These are phyloP conservation scores for Coemansia sp. DNA, from an alignment of 192 early-diverging fungal genomes.

Conservation along the genomic window DNA sequence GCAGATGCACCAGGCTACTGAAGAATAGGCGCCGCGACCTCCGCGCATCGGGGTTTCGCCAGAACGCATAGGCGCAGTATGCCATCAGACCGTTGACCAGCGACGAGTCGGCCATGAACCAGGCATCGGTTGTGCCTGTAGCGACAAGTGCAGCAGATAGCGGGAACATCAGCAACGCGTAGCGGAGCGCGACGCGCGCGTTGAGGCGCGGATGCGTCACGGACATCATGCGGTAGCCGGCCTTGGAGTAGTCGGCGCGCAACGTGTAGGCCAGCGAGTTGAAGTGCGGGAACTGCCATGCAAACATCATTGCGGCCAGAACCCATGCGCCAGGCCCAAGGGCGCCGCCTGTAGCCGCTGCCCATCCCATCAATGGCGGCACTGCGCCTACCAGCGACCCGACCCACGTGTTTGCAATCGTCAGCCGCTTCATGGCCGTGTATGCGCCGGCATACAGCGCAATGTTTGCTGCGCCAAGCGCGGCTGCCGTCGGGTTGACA, in stretches of 20 bases:
- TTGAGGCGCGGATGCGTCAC: conserved; percentile 86
- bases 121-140: conserved; percentile 74
- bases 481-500: conserved; percentile 87
- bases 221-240: conserved; percentile 95
- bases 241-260: conserved; percentile 92
- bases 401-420: conserved; percentile 94
- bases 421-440: conserved; percentile 90
- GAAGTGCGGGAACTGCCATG: conserved; percentile 99
- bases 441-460: conserved; percentile 88
- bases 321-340: conserved; percentile 78
- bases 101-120: conserved; percentile 76
- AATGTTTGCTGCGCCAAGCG: conserved; percentile 80
- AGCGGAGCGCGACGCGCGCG: conserved; percentile 81
- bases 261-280: conserved; percentile 92
- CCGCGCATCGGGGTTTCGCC: conserved; percentile 70
- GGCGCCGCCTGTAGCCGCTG: conserved; percentile 72
- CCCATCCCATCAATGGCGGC: conserved; percentile 99
- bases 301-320: conserved; percentile 79
- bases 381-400: conserved; percentile 93
- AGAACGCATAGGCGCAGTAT: conserved; percentile 73
- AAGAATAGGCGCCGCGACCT: conserved; percentile 71
- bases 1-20: conserved; percentile 85
- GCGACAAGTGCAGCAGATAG: conserved; percentile 59
- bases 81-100: conserved; percentile 76
- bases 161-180: conserved; percentile 74